Conservation (phyloP, 2,329 filamentous ascomycete species). For the Penicillium sp. region DNA sequence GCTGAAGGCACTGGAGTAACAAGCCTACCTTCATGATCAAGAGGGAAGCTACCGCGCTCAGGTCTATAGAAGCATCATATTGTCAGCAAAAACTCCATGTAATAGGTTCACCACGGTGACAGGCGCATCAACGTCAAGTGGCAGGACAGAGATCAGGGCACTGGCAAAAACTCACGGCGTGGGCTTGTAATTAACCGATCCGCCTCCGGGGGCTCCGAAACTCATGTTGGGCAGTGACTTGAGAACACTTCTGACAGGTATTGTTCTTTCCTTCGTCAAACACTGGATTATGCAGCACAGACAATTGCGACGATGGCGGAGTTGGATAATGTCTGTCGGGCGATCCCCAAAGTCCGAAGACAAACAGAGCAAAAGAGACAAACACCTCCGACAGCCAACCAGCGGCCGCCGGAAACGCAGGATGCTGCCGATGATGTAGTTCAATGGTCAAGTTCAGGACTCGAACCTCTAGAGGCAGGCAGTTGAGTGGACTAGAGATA, state of each 20-base stretch:
- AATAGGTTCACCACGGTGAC: no score
- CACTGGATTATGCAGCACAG: not conserved
- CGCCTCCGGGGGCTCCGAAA: slow-evolving; percentile 74
- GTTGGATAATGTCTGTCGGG: slow-evolving; percentile 9
- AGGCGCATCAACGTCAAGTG: not conserved
- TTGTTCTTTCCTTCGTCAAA: not conserved
- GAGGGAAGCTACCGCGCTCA: slow-evolving; percentile 91
- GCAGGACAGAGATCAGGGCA: slow-evolving; percentile 10
- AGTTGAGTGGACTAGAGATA: slow-evolving; percentile 20
- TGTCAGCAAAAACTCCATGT: not conserved
- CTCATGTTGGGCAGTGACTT: slow-evolving; percentile 44
- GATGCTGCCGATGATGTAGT: slow-evolving; percentile 24
- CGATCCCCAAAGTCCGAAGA: slow-evolving; percentile 18
- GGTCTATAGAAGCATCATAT: slow-evolving; percentile 61
- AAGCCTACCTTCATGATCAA: slow-evolving; percentile 80
- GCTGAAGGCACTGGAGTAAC: not conserved
- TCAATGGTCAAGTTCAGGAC: slow-evolving; percentile 6
- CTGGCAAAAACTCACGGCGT: slow-evolving; percentile 63
- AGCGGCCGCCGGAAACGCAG: slow-evolving; percentile 12
- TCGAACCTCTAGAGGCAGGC: slow-evolving; percentile 1
- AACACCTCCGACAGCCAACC: slow-evolving; percentile 31
- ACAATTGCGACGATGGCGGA: not conserved
- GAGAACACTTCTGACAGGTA: not conserved
- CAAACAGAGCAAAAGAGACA: slow-evolving; percentile 43
- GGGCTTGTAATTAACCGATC: slow-evolving; percentile 68